phyloP scores from a whole-genome alignment of 208 protist genomes.

The Lotmaria passim region DNA sequence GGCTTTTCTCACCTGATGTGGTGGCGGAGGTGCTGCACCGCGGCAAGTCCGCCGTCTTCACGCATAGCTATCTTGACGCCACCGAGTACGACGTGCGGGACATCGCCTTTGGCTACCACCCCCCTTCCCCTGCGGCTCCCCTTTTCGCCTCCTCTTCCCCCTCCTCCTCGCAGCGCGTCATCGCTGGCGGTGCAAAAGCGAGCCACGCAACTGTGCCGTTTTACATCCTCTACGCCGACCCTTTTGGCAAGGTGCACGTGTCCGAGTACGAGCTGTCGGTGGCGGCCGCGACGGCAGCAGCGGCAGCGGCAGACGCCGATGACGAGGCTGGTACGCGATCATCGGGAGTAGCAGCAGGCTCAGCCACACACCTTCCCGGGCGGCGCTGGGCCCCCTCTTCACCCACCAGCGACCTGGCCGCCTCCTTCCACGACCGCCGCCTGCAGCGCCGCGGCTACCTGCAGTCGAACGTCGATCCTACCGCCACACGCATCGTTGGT shows the following conservation, averaged over 20 bases:
- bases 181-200: not conserved
- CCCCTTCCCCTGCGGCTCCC: not conserved
- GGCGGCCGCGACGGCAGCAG: not conserved
- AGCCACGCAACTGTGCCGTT: slow-evolving; percentile 25
- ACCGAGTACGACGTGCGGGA: slow-evolving; percentile 75
- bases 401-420: not conserved
- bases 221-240: slow-evolving; percentile 76
- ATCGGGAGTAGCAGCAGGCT: too few species aligned
- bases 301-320: not conserved
- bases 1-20: slow-evolving; percentile 34
- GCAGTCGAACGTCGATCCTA: slow-evolving; percentile 70
- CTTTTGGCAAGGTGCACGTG: slow-evolving; percentile 63
- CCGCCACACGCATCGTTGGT: slow-evolving; percentile 49
- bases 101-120: slow-evolving; percentile 48
- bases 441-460: slow-evolving; percentile 32
- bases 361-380: not conserved
- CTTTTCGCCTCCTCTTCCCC: not conserved
- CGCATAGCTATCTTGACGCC: slow-evolving; percentile 55
- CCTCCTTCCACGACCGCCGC: slow-evolving; percentile 1
- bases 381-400: slow-evolving; percentile 17
- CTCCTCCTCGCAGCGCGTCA: slow-evolving; percentile 2
- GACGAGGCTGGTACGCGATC: not conserved
- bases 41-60: slow-evolving; percentile 21
- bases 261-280: slow-evolving; percentile 50
- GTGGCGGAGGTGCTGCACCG: slow-evolving; percentile 9